Base-by-base conservation (phyloP, 2,329 filamentous ascomycete genomes). In the Cladophialophora carrionii region DNA sequence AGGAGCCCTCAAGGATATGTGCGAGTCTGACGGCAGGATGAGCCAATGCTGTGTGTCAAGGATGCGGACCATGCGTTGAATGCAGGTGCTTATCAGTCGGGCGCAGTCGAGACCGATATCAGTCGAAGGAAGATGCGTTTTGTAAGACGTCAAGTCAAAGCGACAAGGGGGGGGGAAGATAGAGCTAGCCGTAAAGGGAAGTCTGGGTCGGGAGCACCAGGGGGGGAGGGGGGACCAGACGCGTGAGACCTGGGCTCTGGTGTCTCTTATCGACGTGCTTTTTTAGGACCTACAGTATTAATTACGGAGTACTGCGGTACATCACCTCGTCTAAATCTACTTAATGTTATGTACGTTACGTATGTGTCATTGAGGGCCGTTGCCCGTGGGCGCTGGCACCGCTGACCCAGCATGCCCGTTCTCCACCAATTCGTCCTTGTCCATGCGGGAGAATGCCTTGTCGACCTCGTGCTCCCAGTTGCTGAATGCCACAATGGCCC, bases 401-500 rank as follows among this genome's bases (percentile, higher is more conserved):
- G 62, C 57, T 3, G 43, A n/a, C 29, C 57, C 58, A 49, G 67
- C 67, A 24, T 67, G 51, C 17, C 69, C 71, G 24, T 57, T 67
- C 59, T 73, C 72, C 12, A 68, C 66, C 26, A 66, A 58, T 46
- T 77, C 74, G 56, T 73, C 70, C 14, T 78, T 76, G 72, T 92
- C 89, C 80, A 94, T 87, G 64, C 91, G 82, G 62, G 85, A 82
- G 74, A 92, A 87, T 0, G 90, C 90, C 72, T 68, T 88, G 62
- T 83, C 77, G 31, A 93, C 90, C 77, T 94, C 88, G 62, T 81
- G 78, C 1, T 91, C 84, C 91, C 91, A 96, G 70, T 91, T 83
- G 74, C 90, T 92, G 76, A 87, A 82, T 1, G 86, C 88, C 29
- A 96, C 90, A 73, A 96, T 89, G 2, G 84, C 78, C 92, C 92